These are phyloP conservation scores for Diospyros lotus DNA, from an alignment of 148 eudicot genomes.

Conservation along the genomic window DNA sequence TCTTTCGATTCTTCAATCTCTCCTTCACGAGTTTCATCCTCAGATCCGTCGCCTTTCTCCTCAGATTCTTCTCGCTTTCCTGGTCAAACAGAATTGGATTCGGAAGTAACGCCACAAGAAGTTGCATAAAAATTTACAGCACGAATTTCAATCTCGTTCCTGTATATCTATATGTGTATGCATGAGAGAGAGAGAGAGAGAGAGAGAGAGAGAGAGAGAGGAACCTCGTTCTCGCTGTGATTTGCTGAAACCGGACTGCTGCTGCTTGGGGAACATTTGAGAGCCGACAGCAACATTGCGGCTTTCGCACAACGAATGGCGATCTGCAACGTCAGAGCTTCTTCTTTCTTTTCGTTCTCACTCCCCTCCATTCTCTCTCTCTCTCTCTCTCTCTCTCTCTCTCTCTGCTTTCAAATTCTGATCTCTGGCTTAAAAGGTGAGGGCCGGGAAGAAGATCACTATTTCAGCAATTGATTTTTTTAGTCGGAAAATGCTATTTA, in stretches of 20 bases:
- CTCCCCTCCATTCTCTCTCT: conserved; percentile 8
- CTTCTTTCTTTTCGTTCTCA: neutral
- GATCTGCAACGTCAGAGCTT: conserved; percentile 10
- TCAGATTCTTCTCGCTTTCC: conserved; percentile 28
- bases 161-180: neutral
- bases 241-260: neutral
- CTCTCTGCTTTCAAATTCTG: neutral
- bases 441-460: too few relatives aligned
- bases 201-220: conserved; percentile 8
- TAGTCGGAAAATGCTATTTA: too few relatives aligned
- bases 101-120: too few relatives aligned
- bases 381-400: neutral
- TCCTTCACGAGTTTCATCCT: conserved; percentile 26
- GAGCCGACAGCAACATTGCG: conserved; percentile 22
- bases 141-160: neutral
- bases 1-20: conserved; percentile 22
- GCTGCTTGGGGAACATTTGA: conserved; percentile 5
- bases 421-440: too few relatives aligned
- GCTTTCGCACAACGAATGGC: conserved; percentile 33
- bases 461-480: too few relatives aligned
- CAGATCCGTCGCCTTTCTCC: conserved; percentile 22
- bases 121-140: neutral
- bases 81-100: neutral
- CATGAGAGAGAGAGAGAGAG: conserved; percentile 8
- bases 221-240: neutral